A percentile compares a stretch with the other conserved stretches of the same genome.
Evolutionary conservation across 2,329 filamentous ascomycete genomes (phyloP).

Genomic region (Ciborinia camelliae): DNA sequence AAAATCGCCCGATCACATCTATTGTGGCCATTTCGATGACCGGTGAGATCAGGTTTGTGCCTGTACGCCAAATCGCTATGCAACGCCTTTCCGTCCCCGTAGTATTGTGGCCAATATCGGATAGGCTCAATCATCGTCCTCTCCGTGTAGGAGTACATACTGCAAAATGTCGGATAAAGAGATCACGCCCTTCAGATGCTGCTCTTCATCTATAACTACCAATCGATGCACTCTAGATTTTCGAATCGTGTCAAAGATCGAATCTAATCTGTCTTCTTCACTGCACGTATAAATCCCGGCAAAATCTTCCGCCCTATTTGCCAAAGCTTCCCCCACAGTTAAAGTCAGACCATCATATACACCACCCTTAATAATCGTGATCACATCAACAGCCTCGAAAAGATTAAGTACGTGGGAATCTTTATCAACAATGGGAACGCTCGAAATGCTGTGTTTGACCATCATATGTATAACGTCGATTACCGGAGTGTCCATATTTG

Average conservation of each 20-base stretch:
- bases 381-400: constrained; percentile 96
- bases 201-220: constrained; percentile 88
- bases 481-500: constrained; percentile 84
- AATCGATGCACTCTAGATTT: constrained; percentile 92
- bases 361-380: constrained; percentile 90
- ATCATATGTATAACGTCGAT: constrained; percentile 93
- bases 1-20: constrained; percentile 10
- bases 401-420: constrained; percentile 82
- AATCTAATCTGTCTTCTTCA: constrained; percentile 85
- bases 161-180: constrained; percentile 95
- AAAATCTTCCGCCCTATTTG: constrained; percentile 85
- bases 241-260: constrained; percentile 94
- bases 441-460: constrained; percentile 90
- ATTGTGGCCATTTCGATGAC: constrained; percentile 10
- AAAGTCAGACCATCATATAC: constrained; percentile 86
- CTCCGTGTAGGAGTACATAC: constrained; percentile 74
- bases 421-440: constrained; percentile 85
- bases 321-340: constrained; percentile 82
- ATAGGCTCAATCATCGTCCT: constrained; percentile 32
- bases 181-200: constrained; percentile 80
- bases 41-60: constrained; percentile 19
- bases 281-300: constrained; percentile 96
- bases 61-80: constrained; percentile 39
- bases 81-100: constrained; percentile 34
- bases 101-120: constrained; percentile 24